phyloP scores from a whole-genome alignment of 2,329 filamentous ascomycete species.

The Ceratocystis smalleyi region DNA sequence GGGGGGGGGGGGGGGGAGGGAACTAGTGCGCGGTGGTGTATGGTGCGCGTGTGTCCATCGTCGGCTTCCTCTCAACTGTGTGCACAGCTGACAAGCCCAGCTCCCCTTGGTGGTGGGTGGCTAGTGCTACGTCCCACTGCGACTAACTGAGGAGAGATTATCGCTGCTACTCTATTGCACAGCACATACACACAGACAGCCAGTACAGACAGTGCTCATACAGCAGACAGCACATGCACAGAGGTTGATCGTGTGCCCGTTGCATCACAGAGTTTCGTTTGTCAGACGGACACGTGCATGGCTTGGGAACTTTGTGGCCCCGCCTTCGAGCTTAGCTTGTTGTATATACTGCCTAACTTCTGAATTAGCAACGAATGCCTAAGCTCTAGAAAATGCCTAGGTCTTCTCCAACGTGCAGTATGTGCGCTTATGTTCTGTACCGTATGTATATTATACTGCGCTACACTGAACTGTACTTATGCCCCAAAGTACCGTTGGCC shows the following conservation, averaged over 20 bases:
- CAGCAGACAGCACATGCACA: background rate
- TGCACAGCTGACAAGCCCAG: background rate
- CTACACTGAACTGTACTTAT: background rate
- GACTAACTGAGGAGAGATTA: background rate
- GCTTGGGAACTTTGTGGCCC: background rate
- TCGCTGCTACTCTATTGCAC: background rate
- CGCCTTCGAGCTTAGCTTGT: background rate
- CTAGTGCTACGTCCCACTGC: background rate
- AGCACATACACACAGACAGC: background rate
- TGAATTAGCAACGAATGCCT: background rate
- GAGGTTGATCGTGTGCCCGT: background rate
- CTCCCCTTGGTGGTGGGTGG: background rate
- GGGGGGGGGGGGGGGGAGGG: too few relatives aligned
- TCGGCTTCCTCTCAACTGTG: background rate
- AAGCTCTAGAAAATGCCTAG: background rate
- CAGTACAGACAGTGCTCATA: background rate
- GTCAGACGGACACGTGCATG: slow-evolving; percentile 4
- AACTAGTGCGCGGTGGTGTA: too few relatives aligned
- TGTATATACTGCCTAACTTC: background rate
- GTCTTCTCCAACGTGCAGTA: too few relatives aligned
- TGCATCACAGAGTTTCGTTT: slow-evolving; percentile 1
- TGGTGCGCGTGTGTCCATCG: too few relatives aligned
- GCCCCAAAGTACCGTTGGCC: too few relatives aligned
- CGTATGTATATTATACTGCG: background rate
- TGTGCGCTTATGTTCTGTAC: too few relatives aligned